These are phyloP conservation scores for Podospora bellae-mahoneyi DNA, from an alignment of 495 filamentous ascomycete genomes.

Conservation along the genomic window DNA sequence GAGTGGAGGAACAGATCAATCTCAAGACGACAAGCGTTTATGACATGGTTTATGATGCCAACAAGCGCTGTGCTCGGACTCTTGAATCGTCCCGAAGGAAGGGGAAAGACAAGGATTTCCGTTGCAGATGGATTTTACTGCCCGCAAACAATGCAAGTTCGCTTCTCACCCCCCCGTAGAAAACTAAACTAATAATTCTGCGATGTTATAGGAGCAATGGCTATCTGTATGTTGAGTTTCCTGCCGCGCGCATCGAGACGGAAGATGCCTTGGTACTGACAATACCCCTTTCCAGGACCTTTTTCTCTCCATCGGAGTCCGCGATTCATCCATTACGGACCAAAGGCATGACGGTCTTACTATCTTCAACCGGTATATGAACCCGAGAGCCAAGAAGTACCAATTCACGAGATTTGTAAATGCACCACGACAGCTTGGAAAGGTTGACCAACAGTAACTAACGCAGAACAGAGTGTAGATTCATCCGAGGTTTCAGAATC, in stretches of 20 bases:
- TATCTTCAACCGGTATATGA: conserved; percentile 18
- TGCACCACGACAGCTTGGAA: not conserved
- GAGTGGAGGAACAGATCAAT: conserved; percentile 15
- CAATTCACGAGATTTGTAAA: not conserved
- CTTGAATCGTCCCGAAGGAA: conserved; percentile 5
- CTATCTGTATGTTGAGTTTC: not conserved
- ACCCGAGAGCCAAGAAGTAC: conserved; percentile 18
- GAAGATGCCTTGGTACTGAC: not conserved
- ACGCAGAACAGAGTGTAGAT: not conserved
- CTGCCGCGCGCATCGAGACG: too few relatives aligned
- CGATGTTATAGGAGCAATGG: not conserved
- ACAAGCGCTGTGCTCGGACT: conserved; percentile 12
- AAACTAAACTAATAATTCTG: not conserved
- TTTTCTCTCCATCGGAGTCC: conserved; percentile 17
- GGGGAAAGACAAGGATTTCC: conserved; percentile 13
- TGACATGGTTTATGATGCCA: conserved; percentile 16
- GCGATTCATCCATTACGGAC: conserved; percentile 13
- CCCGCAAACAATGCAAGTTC: conserved; percentile 17
- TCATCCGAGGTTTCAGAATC: not conserved
- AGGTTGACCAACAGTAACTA: not conserved
- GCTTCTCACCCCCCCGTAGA: not conserved
- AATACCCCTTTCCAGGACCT: conserved; percentile 12
- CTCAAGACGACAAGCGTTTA: conserved; percentile 16
- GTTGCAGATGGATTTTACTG: conserved; percentile 19
- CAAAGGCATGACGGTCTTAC: conserved; percentile 16